A percentile compares a stretch with the other conserved stretches of the same genome.
Conservation (phyloP, 495 filamentous ascomycete species). For the Podospora appendiculata region DNA sequence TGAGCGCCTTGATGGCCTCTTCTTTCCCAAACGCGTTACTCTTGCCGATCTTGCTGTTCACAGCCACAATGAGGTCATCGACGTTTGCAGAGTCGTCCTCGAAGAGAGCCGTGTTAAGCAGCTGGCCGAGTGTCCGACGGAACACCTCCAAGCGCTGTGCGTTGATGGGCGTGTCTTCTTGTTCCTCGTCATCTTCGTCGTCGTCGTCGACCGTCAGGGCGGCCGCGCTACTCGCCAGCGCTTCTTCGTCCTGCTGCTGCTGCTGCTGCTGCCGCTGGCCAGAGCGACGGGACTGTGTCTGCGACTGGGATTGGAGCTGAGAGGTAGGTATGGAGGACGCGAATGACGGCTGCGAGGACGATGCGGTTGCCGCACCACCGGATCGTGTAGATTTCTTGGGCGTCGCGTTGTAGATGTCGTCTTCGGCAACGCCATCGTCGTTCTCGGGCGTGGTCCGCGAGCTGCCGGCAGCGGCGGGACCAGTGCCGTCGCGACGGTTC, state of each 20-base stretch:
- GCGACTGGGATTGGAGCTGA: constrained; percentile 25
- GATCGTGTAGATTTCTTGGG: constrained; percentile 29
- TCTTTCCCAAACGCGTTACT: constrained; percentile 51
- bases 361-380: constrained; percentile 2
- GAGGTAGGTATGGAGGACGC: constrained; percentile 39
- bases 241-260: constrained; percentile 24
- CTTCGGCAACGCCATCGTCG: constrained; percentile 21
- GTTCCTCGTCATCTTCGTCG: constrained; percentile 11
- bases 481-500: background rate
- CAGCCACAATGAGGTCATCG: constrained; percentile 63
- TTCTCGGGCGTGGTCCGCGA: constrained; percentile 6
- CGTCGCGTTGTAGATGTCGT: constrained; percentile 31
- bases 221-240: constrained; percentile 28
- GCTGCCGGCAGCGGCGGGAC: constrained; percentile 15
- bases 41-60: constrained; percentile 61
- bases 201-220: constrained; percentile 24
- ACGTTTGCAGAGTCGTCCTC: constrained; percentile 71
- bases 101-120: constrained; percentile 75
- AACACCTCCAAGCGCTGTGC: constrained; percentile 62
- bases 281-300: constrained; percentile 19
- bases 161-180: constrained; percentile 40
- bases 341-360: constrained; percentile 37
- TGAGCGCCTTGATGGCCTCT: constrained; percentile 72
- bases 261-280: background rate
- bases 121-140: constrained; percentile 67